A percentile compares a stretch with the other conserved stretches of the same genome.
phyloP scores from a whole-genome alignment of 768 basidiomycete species.

The Fibroporia radiculosa region DNA sequence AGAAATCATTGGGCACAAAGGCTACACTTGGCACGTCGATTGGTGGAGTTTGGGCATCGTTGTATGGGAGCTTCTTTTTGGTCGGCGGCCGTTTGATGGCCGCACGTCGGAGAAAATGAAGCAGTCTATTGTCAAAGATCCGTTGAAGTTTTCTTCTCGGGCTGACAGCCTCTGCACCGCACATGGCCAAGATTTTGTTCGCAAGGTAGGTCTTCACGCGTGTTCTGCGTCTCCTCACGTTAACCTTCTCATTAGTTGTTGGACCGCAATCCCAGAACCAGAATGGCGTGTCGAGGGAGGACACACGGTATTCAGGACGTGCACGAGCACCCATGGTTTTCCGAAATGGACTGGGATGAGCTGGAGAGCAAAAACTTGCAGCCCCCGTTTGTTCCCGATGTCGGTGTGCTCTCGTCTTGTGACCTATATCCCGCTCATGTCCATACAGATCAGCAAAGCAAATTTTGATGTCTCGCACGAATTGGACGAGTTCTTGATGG shows the following conservation, averaged over 20 bases:
- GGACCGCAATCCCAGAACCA: constrained; percentile 68
- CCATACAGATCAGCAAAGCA: constrained; percentile 78
- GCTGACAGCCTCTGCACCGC: constrained; percentile 51
- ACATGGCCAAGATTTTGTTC: constrained; percentile 59
- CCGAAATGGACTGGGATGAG: constrained; percentile 69
- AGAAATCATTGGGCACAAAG: constrained; percentile 85
- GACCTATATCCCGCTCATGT: neutral
- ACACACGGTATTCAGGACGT: constrained; percentile 73
- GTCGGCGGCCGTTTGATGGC: constrained; percentile 82
- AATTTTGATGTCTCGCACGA: constrained; percentile 98
- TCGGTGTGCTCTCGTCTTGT: constrained; percentile 38
- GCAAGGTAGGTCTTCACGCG: constrained; percentile 43
- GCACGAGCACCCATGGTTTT: constrained; percentile 80
- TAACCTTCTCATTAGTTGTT: constrained; percentile 50
- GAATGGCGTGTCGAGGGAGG: constrained; percentile 73
- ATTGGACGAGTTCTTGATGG: constrained; percentile 93
- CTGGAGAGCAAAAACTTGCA: constrained; percentile 61
- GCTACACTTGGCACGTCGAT: constrained; percentile 89
- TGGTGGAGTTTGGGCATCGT: constrained; percentile 96
- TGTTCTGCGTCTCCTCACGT: constrained; percentile 1
- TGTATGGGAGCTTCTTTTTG: constrained; percentile 84
- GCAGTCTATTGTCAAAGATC: constrained; percentile 75
- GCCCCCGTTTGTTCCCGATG: constrained; percentile 89
- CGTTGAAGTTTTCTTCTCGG: constrained; percentile 70
- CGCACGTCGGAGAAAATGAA: constrained; percentile 85